Evolutionary conservation across 192 early-diverging fungal species (phyloP), one percentile per base, ranked within the genome.

Genomic region (Coemansia sp.): DNA sequence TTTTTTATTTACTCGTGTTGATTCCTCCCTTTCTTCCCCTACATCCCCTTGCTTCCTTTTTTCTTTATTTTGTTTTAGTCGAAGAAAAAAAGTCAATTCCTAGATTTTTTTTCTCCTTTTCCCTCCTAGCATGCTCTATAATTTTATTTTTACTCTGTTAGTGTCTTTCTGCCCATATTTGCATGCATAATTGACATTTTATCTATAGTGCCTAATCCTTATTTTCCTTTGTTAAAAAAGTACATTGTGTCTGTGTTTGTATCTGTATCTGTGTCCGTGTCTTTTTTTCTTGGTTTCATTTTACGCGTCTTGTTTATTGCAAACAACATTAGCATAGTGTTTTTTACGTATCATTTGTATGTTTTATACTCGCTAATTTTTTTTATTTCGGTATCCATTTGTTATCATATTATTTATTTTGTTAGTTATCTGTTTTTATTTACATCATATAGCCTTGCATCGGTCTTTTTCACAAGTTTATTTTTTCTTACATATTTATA

Each of bases 141-240:
- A 54, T 30, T 30, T 54, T 54, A 54, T 54, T 45, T 45, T 45
- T 45, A 7, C 42, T 45, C 42, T 45, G 42, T 45, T 67, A 52
- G 45, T 49, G 33, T 54, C 51, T 25, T 54, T 50, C 49, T 68
- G 40, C 45, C 48, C 40, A 57, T 63, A 32, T 62, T 62, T 61
- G 51, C 54, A 50, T 61, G 45, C 36, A 48, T 69, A 83, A 61
- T 76, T 85, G 56, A 63, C 74, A 50, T 81, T 42, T 66, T 22
- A 20, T 30, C 56, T 71, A 83, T 32, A 60, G 83, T 11, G 64
- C 48, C 14, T 80, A 56, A 17, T 32, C 54, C 54, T 31, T 56
- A 17, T n/a, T 16, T 10, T 8, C 54, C 30, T 32, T 56, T 56
- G 54, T 56, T 56, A 56, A 52, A 52, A 52, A 22, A 11, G 4